Evolutionary conservation across 129 eudicot species (phyloP).

Genomic region (Kitagawia praeruptora): DNA sequence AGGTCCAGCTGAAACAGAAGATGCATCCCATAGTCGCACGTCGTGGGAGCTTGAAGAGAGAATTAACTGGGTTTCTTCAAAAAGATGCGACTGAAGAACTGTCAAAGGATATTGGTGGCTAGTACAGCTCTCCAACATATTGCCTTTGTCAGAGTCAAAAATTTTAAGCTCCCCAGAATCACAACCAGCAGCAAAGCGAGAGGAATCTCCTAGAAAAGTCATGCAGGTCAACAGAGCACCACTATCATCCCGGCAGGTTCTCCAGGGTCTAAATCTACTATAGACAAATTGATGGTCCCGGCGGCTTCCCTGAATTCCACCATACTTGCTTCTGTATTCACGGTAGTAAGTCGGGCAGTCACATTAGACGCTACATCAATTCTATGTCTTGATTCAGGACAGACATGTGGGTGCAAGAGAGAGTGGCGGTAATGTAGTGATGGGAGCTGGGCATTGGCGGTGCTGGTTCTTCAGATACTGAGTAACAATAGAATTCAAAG

Average conservation of each 20-base stretch:
- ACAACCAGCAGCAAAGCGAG: slow-evolving; percentile 80
- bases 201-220: slow-evolving; percentile 74
- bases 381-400: slow-evolving; percentile 92
- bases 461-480: slow-evolving; percentile 91
- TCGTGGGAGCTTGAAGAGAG: slow-evolving; percentile 83
- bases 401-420: slow-evolving; percentile 96
- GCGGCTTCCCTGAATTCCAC: slow-evolving; percentile 76
- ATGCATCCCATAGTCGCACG: slow-evolving; percentile 84
- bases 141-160: slow-evolving; percentile 64
- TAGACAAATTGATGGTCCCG: slow-evolving; percentile 88
- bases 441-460: slow-evolving; percentile 95
- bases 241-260: slow-evolving; percentile 81
- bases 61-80: slow-evolving; percentile 55
- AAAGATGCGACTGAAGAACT: slow-evolving; percentile 53
- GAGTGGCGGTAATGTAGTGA: slow-evolving; percentile 93
- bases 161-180: slow-evolving; percentile 86
- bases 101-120: slow-evolving; percentile 76
- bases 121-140: slow-evolving; percentile 62
- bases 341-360: slow-evolving; percentile 79
- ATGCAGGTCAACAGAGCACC: slow-evolving; percentile 64
- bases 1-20: slow-evolving; percentile 76
- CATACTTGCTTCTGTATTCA: slow-evolving; percentile 68
- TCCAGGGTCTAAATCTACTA: slow-evolving; percentile 88
- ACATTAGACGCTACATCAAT: slow-evolving; percentile 91
- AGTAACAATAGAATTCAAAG: slow-evolving; percentile 71